phyloP scores from a whole-genome alignment of 495 filamentous ascomycete genomes.

The Rhypophila decipiens region DNA sequence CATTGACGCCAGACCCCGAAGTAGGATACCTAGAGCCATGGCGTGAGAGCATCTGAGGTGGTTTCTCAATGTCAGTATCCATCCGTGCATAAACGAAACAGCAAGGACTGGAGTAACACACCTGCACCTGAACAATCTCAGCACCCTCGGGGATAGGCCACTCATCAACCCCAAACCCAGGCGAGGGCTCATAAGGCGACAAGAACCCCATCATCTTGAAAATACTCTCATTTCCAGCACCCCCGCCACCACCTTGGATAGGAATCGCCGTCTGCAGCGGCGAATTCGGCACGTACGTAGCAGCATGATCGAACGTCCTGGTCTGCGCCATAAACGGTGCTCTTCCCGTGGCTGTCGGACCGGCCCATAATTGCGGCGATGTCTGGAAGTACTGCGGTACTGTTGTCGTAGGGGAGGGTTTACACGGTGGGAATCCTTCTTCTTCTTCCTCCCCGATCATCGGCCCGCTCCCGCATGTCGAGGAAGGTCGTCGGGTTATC shows the following conservation, averaged over 20 bases:
- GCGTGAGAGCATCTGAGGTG: slow-evolving; percentile 68
- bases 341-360: slow-evolving; percentile 51
- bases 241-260: slow-evolving; percentile 39
- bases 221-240: slow-evolving; percentile 19
- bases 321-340: slow-evolving; percentile 53
- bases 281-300: slow-evolving; percentile 45
- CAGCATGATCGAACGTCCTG: slow-evolving; percentile 44
- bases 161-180: slow-evolving; percentile 52
- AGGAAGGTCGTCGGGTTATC: too few relatives aligned
- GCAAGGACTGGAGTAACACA: slow-evolving; percentile 17
- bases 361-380: slow-evolving; percentile 34
- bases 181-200: slow-evolving; percentile 35
- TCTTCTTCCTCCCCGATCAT: background rate
- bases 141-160: slow-evolving; percentile 48
- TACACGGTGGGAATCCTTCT: slow-evolving; percentile 4
- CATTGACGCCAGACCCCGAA: slow-evolving; percentile 42
- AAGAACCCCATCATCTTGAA: slow-evolving; percentile 49
- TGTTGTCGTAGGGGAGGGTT: too few relatives aligned
- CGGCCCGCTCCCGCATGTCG: background rate
- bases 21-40: slow-evolving; percentile 80
- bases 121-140: slow-evolving; percentile 50
- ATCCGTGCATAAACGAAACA: background rate
- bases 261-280: slow-evolving; percentile 54
- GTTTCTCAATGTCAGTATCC: too few relatives aligned
- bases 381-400: slow-evolving; percentile 55